A percentile compares a stretch with the other conserved stretches of the same genome.
Conservation (phyloP, 805 yeast species). For the Brettanomyces anomalus region DNA sequence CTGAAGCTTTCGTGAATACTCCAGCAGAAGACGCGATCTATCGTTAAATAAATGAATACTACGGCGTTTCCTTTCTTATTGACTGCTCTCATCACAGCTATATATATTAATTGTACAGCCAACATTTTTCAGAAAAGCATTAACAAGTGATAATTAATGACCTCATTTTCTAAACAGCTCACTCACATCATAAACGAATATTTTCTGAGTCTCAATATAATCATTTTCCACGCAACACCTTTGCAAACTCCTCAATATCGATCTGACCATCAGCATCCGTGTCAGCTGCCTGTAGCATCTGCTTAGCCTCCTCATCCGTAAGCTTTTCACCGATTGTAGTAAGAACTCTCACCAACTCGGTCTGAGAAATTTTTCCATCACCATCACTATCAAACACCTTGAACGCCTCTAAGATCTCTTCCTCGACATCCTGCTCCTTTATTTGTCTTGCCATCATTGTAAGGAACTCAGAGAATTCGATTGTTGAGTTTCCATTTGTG, state of each 20-base stretch:
- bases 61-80: background rate
- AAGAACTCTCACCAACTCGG: constrained; percentile 92
- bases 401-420: constrained; percentile 95
- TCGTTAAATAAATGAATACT: background rate
- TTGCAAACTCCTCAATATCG: constrained; percentile 93
- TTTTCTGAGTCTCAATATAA: background rate
- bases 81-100: too few relatives aligned
- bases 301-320: constrained; percentile 94
- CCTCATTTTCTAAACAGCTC: too few relatives aligned
- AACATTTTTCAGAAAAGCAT: too few relatives aligned
- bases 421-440: constrained; percentile 95
- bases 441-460: constrained; percentile 88
- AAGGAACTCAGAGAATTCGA: constrained; percentile 74
- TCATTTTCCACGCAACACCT: constrained; percentile 70
- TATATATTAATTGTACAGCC: too few relatives aligned
- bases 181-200: too few relatives aligned
- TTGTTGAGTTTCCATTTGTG: constrained; percentile 85
- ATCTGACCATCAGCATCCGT: constrained; percentile 95
- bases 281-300: constrained; percentile 94
- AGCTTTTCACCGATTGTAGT: constrained; percentile 96
- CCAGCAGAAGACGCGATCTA: too few relatives aligned
- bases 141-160: background rate
- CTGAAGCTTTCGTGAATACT: too few relatives aligned
- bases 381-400: constrained; percentile 96
- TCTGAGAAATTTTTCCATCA: constrained; percentile 93